These are phyloP conservation scores for Arthrobotrys entomopaga DNA, from an alignment of 2,329 filamentous ascomycete genomes.

Conservation along the genomic window DNA sequence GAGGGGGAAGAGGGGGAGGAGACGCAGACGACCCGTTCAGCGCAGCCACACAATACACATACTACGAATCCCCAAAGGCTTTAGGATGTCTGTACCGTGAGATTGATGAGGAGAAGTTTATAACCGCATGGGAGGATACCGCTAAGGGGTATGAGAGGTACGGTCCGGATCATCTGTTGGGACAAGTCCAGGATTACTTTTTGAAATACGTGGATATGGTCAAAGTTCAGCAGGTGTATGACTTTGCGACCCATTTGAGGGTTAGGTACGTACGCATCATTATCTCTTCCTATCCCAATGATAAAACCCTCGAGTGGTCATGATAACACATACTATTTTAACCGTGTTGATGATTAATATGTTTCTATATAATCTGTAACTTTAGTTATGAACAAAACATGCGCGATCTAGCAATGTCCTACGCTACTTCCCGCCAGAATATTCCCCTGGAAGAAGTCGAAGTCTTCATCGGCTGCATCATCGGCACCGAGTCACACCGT, in stretches of 20 bases:
- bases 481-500: constrained; percentile 63
- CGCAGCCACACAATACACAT: constrained; percentile 60
- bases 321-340: too few species aligned
- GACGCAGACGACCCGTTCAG: constrained; percentile 43
- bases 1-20: too few species aligned
- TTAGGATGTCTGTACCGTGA: constrained; percentile 76
- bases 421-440: constrained; percentile 61
- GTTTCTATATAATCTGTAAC: constrained; percentile 1
- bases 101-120: constrained; percentile 77
- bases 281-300: too few species aligned
- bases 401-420: constrained; percentile 65
- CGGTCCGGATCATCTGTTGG: constrained; percentile 57
- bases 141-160: constrained; percentile 28
- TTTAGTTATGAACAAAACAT: constrained; percentile 68
- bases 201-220: constrained; percentile 60
- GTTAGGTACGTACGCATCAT: constrained; percentile 4
- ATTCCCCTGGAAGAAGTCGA: constrained; percentile 66
- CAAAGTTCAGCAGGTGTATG: constrained; percentile 62
- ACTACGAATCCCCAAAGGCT: constrained; percentile 75
- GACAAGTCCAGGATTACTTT: constrained; percentile 63
- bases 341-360: too few species aligned
- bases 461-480: constrained; percentile 70
- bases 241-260: constrained; percentile 24
- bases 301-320: too few species aligned
- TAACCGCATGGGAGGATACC: constrained; percentile 56